Evolutionary conservation across 225 moss, liverwort and hornwort species (phyloP).

Genomic region (Antitrichia curtipendula): DNA sequence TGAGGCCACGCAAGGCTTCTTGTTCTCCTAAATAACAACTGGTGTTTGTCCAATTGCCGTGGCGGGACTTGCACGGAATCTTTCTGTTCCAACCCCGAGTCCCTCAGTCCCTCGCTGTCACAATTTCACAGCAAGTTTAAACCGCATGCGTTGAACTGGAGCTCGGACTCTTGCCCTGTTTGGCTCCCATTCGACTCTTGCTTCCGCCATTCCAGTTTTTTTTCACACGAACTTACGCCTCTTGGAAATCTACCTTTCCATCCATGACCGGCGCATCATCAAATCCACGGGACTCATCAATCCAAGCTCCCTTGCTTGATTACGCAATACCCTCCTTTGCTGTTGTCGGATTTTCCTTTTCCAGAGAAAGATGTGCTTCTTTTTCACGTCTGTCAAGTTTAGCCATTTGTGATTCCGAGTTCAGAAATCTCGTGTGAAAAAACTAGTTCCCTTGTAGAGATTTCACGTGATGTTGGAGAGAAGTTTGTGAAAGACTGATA

Average conservation of each 20-base stretch:
- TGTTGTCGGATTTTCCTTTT: not conserved
- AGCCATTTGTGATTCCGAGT: not conserved
- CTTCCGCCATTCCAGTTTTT: too few relatives aligned
- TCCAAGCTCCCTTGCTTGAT: not conserved
- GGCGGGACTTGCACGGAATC: not conserved
- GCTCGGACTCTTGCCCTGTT: not conserved
- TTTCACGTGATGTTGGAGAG: not conserved
- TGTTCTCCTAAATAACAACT: not conserved
- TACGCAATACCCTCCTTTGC: not conserved
- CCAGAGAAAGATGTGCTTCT: too few relatives aligned
- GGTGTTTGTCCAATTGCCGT: too few relatives aligned
- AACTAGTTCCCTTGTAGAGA: not conserved
- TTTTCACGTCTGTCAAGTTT: not conserved
- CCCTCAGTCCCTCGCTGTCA: not conserved
- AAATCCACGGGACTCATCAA: not conserved
- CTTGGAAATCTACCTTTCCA: not conserved
- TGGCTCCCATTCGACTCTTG: not conserved
- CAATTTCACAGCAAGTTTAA: not conserved
- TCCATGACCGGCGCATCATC: not conserved
- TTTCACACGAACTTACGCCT: too few relatives aligned
- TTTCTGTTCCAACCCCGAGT: not conserved
- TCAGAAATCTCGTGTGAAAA: not conserved
- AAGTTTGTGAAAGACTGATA: not conserved
- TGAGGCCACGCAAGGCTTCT: not conserved
- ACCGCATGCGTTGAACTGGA: not conserved